Base-by-base conservation (phyloP, 768 basidiomycete genomes). In the Artomyces pyxidatus region DNA sequence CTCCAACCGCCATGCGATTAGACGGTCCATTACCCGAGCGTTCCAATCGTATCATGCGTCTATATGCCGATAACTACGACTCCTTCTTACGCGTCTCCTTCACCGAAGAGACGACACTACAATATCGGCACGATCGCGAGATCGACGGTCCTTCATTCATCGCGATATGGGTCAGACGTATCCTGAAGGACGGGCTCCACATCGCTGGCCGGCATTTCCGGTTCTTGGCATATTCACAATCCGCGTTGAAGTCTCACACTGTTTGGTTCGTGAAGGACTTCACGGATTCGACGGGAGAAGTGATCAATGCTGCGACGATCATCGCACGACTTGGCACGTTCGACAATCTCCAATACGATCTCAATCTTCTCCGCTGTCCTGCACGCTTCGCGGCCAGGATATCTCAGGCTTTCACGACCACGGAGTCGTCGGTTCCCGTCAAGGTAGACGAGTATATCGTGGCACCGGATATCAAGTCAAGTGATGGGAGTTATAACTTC, bases 381-480 rank as follows among this genome's bases (percentile, higher is more conserved):
- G 82, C 83, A 21, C 72, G 84, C 46, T 85, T 81, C 61, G 85
- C 76, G 0, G 86, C 86, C 3, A 70, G 86, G 16, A 71, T 88
- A 25, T 81, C 83, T 5, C 83, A 81, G 59, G 83, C 82, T 0
- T 88, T 88, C 61, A 86, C 85, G 1, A 76, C 85, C 1, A 88
- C 85, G 0, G 83, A 87, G 52, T 70, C 77, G 0, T 76, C 79
- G 3, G 59, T 77, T 26, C 63, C 76, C 10, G 61, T 70, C 29
- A 51, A 62, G 38, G 54, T 62, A 16, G 68, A 72, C 38, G 65
- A 74, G 57, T 61, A 75, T 35, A 14, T 64, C 17, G 54, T 65
- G 19, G 58, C 72, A 0, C 65, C 70, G 17, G 79, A 85, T 59
- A 73, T 83, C 23, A 56, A 71, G 29, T n/a, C 52, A 2, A 55